phyloP scores from a whole-genome alignment of 2,329 filamentous ascomycete species.

The Penicillium expansum region DNA sequence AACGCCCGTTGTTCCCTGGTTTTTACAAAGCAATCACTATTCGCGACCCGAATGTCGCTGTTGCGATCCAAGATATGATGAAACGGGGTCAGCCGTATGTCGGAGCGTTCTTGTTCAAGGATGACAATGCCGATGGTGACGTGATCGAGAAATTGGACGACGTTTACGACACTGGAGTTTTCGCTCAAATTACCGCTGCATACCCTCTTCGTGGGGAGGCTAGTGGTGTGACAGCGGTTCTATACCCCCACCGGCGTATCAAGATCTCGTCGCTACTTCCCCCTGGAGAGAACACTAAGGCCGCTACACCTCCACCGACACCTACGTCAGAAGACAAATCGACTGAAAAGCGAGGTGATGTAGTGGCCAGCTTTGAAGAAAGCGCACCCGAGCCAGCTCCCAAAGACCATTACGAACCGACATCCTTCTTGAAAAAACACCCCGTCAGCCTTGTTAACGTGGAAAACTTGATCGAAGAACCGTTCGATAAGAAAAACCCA shows the following conservation, averaged over 20 bases:
- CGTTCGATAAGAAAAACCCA: slow-evolving; percentile 83
- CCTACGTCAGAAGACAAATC: slow-evolving; percentile 41
- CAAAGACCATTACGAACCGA: slow-evolving; percentile 72
- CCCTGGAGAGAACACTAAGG: slow-evolving; percentile 50
- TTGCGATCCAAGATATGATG: slow-evolving; percentile 92
- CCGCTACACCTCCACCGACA: slow-evolving; percentile 25
- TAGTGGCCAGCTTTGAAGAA: slow-evolving; percentile 97
- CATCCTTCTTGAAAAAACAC: slow-evolving; percentile 85
- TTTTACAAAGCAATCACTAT: slow-evolving; percentile 99
- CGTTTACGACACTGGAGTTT: slow-evolving; percentile 93
- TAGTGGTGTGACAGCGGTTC: slow-evolving; percentile 80
- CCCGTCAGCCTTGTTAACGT: slow-evolving; percentile 93
- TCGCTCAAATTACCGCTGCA: slow-evolving; percentile 94
- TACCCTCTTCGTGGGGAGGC: slow-evolving; percentile 84
- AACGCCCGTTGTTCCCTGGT: slow-evolving; percentile 89
- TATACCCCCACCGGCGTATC: slow-evolving; percentile 94
- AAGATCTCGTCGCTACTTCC: slow-evolving; percentile 80
- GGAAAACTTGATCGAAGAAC: slow-evolving; percentile 85
- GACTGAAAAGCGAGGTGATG: slow-evolving; percentile 78
- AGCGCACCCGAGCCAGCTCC: slow-evolving; percentile 59
- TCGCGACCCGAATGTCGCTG: slow-evolving; percentile 83
- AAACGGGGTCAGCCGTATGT: slow-evolving; percentile 97
- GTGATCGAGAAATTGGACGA: slow-evolving; percentile 86
- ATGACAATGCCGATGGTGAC: slow-evolving; percentile 90
- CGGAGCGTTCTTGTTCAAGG: slow-evolving; percentile 94